Conservation (phyloP, 345 rosid species). For the Syzygium aqueum region DNA sequence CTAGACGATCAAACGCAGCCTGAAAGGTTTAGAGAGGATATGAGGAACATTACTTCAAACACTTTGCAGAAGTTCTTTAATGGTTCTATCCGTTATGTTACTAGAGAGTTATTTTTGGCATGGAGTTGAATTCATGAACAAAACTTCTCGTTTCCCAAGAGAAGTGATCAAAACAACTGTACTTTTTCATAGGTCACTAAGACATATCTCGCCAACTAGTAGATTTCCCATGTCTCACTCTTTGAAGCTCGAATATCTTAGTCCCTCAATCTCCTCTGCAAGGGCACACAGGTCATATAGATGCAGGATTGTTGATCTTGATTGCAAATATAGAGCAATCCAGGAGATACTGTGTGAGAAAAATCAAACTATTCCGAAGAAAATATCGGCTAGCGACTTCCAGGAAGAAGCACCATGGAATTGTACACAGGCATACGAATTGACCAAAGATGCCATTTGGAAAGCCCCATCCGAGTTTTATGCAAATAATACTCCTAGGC, state of each 20-base stretch:
- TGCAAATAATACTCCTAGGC: too few relatives aligned
- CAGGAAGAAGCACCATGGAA: too few relatives aligned
- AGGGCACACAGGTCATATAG: not conserved
- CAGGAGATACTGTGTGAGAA: too few relatives aligned
- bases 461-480: too few relatives aligned
- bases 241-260: not conserved
- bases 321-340: too few relatives aligned
- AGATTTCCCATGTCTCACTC: not conserved
- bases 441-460: too few relatives aligned
- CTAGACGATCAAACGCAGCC: too few relatives aligned
- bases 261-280: not conserved
- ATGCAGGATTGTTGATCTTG: not conserved
- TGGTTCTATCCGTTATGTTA: not conserved
- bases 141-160: not conserved
- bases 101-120: not conserved
- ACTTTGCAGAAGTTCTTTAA: not conserved
- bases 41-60: not conserved
- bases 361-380: too few relatives aligned
- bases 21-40: fast-evolving
- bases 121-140: not conserved
- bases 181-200: not conserved
- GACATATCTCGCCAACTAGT: not conserved
- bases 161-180: not conserved
- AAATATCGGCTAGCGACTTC: too few relatives aligned
- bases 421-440: too few relatives aligned